Base-by-base conservation (phyloP, 768 basidiomycete species). In the Leccinum incarnatum region DNA sequence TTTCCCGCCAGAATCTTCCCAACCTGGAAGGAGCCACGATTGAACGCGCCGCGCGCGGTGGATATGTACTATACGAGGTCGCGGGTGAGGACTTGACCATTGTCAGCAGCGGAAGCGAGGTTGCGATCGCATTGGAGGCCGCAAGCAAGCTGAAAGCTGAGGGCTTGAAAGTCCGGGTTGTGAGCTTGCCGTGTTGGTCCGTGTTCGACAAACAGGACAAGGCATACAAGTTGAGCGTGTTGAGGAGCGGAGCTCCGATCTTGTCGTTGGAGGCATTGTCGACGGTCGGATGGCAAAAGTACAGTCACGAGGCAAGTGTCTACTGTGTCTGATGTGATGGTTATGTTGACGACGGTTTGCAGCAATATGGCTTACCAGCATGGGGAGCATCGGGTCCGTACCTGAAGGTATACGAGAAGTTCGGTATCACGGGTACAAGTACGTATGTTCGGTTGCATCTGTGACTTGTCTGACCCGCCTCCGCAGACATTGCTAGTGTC, bases 351-450 rank as follows among this genome's bases (percentile, higher is more conserved):
- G 25, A 42, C 23, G 27, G 36, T 56, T 19, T 62, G 11, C 65
- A 85, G 81, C 89, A 91, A 81, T 91, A 79, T 60, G 91, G 90
- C 68, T 72, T 91, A 58, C 66, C 76, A 36, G 81, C 79, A 34
- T 97, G 91, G 89, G 94, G 94, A 70, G 86, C 91, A 15, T 95
- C 93, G 19, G 94, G 89, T 54, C 94, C 95, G 11, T 94, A 92
- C 71, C 81, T 86, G 75, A 83, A 94, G 78, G 89, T 95, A 12
- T 97, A 97, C 72, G 89, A 90, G 77, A 91, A 93, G 75, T 91
- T 93, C 66, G 91, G 90, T 46, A 83, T 94, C 70, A 93, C 92
- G 37, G 88, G 86, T 14, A 71, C 81, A 49, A 89, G 85, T 89
- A 75, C 53, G 84, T 81, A 52, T 29, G 55, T 23, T 34, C 34